Base-by-base conservation (phyloP, 225 moss, liverwort and hornwort genomes). In the Marchantia paleacea region DNA sequence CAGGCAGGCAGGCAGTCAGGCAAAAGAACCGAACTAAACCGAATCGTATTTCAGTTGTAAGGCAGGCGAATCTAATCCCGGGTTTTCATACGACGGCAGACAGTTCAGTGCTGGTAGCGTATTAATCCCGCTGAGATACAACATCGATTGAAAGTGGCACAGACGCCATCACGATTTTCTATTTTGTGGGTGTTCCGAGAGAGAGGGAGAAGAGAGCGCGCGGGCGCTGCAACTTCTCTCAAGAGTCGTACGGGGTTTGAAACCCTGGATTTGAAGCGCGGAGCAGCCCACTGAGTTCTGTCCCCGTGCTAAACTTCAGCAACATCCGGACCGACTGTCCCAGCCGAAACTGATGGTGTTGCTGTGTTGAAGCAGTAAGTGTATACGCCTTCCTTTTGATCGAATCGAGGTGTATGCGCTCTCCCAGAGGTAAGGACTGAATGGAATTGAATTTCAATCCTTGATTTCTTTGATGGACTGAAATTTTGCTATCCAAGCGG, bases 11-110 rank as follows among this genome's bases (percentile, higher is more conserved):
- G 58, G 5, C 16, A 58, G 58, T 20, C 58, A 58, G 58, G 6
- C 58, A 16, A 20, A 15, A 39, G 39, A 39, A 39, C 39, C 39
- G 39, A 39, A 39, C 39, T 39, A 5, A 39, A 39, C 39, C 39
- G 39, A 39, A 39, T 39, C 39, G 39, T 39, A 39, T 39, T 2
- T 39, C 39, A 66, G 28, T 28, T 11, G 28, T 66, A 10, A 66
- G 28, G 26, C 28, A 29, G 29, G 25, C 66, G 28, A 66, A 66
- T 29, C 66, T 29, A 25, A 26, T 26, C 39, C 64, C 64, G 8
- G 64, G 64, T 24, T 64, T 24, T 13, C 66, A 66, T 14, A 66
- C 26, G 66, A 66, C 66, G 66, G 66, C 66, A 66, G 66, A 28
- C 28, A 66, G 2, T 66, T 25, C 4, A 66, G 12, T 66, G 28